Evolutionary conservation across 2,329 filamentous ascomycete species (phyloP).

Genomic region (Botrytis hyacinthi): DNA sequence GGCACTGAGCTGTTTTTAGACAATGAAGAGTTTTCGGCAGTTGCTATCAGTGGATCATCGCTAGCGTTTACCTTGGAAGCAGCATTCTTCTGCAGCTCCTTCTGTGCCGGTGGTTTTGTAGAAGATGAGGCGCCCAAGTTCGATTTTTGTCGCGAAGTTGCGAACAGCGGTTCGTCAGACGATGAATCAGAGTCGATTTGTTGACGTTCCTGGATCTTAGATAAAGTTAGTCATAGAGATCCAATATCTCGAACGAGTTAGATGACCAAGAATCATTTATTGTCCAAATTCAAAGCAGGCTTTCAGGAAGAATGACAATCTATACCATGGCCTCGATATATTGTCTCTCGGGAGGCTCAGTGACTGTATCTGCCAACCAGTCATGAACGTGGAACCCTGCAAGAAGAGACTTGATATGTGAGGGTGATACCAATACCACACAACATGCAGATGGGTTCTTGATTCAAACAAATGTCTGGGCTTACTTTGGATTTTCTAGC

Average conservation of each 20-base stretch:
- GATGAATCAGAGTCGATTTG: conserved; percentile 2
- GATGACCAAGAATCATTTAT: not conserved
- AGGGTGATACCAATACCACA: not conserved
- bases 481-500: conserved; percentile 9
- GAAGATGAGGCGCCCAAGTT: not conserved
- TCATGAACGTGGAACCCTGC: not conserved
- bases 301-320: not conserved
- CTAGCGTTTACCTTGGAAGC: not conserved
- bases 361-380: not conserved
- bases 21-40: not conserved
- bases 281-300: not conserved
- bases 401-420: not conserved
- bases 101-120: not conserved
- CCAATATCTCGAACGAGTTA: not conserved
- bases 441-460: not conserved
- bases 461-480: not conserved
- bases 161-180: conserved; percentile 15
- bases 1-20: too few relatives aligned
- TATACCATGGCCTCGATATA: not conserved
- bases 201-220: not conserved
- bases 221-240: not conserved
- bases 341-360: not conserved
- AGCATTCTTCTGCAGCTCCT: not conserved
- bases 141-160: not conserved
- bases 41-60: not conserved